Evolutionary conservation across 495 filamentous ascomycete genomes (phyloP).

Genomic region (Lasiosphaeria ovina): DNA sequence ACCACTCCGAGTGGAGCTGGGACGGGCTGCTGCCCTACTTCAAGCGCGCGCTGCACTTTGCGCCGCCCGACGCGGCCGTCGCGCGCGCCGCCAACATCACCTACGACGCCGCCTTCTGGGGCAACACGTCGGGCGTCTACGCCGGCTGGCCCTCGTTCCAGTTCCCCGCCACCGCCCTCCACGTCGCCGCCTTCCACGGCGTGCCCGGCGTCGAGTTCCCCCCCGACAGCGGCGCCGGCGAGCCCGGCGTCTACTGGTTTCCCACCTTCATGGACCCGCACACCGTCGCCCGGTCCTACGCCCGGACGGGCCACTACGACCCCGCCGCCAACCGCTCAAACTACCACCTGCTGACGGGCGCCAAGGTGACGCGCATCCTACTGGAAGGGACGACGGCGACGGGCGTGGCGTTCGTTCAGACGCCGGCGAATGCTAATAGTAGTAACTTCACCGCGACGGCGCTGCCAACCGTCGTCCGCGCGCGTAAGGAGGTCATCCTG

Average conservation of each 20-base stretch:
- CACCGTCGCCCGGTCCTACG: conserved; percentile 38
- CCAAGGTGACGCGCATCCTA: conserved; percentile 37
- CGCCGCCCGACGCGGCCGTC: conserved; percentile 34
- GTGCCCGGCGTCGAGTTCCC: conserved; percentile 42
- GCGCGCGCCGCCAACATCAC: conserved; percentile 38
- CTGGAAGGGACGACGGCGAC: conserved; percentile 37
- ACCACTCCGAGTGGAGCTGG: conserved; percentile 44
- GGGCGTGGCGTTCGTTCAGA: conserved; percentile 32
- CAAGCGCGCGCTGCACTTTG: conserved; percentile 43
- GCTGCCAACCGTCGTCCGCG: conserved; percentile 33
- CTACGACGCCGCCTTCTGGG: conserved; percentile 43
- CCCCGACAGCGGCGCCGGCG: conserved; percentile 39
- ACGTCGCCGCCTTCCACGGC: conserved; percentile 38
- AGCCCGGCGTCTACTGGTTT: conserved; percentile 44
- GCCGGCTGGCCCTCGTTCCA: conserved; percentile 45
- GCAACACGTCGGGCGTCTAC: conserved; percentile 39
- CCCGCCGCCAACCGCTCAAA: conserved; percentile 33
- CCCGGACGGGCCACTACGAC: conserved; percentile 41
- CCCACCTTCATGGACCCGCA: conserved; percentile 46
- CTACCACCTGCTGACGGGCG: conserved; percentile 38
- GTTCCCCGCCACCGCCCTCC: conserved; percentile 36
- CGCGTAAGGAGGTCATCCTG: conserved; percentile 57
- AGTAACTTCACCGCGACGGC: too few relatives aligned
- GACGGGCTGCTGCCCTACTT: conserved; percentile 47
- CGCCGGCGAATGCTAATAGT: neutral